A percentile compares a stretch with the other conserved stretches of the same genome.
Evolutionary conservation across 352 stramenopile species (phyloP).

Genomic region (Phytophthora cajani): DNA sequence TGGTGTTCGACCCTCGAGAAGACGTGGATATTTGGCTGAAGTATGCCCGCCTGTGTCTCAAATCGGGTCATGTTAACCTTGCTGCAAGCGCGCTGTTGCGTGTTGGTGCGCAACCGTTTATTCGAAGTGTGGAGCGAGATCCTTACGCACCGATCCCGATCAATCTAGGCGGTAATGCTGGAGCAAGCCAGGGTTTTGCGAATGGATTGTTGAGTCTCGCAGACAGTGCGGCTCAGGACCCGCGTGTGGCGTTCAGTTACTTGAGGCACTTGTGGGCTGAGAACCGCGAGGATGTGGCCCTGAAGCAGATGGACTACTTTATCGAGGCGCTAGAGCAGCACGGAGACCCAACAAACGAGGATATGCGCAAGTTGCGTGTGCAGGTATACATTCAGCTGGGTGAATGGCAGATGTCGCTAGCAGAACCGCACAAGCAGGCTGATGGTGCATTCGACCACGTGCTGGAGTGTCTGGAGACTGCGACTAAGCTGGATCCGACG

Average conservation of each 20-base stretch:
- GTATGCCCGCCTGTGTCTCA: slow-evolving; percentile 92
- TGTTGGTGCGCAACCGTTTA: slow-evolving; percentile 82
- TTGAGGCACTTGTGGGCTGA: slow-evolving; percentile 85
- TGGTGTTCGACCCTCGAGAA: slow-evolving; percentile 91
- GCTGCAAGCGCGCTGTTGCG: slow-evolving; percentile 82
- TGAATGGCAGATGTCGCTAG: slow-evolving; percentile 85
- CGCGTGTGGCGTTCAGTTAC: slow-evolving; percentile 83
- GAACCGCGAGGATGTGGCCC: slow-evolving; percentile 79
- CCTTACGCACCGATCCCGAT: slow-evolving; percentile 71
- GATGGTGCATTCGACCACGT: slow-evolving; percentile 80
- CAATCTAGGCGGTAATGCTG: slow-evolving; percentile 63
- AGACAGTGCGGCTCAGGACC: slow-evolving; percentile 76
- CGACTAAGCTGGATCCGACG: slow-evolving; percentile 84
- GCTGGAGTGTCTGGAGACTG: slow-evolving; percentile 80
- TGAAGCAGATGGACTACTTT: slow-evolving; percentile 87
- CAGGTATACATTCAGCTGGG: slow-evolving; percentile 88
- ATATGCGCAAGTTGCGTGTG: slow-evolving; percentile 79
- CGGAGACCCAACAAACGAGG: slow-evolving; percentile 66
- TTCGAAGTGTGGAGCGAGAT: slow-evolving; percentile 78
- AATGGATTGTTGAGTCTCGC: slow-evolving; percentile 63
- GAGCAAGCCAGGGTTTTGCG: slow-evolving; percentile 55
- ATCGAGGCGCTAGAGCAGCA: slow-evolving; percentile 82
- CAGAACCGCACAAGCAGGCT: slow-evolving; percentile 74
- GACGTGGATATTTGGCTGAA: slow-evolving; percentile 95
- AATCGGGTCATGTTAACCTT: slow-evolving; percentile 90